Evolutionary conservation across 2,329 filamentous ascomycete species (phyloP).

Genomic region (Emergomyces orientalis): DNA sequence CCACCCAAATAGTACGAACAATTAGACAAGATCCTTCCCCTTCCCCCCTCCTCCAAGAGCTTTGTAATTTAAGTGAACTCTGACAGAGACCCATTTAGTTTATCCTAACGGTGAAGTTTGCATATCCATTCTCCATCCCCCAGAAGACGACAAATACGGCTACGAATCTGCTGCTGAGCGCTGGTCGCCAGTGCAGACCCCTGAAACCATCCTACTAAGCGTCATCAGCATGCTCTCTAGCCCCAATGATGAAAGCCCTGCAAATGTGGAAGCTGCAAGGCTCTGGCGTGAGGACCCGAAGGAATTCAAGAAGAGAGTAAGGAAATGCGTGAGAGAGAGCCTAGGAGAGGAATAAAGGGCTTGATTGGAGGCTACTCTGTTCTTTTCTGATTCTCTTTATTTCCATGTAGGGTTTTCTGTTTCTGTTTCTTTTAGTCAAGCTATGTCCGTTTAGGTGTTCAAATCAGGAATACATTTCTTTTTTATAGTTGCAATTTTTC

Average conservation of each 20-base stretch:
- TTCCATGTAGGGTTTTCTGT: neutral
- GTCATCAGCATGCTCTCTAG: conserved; percentile 87
- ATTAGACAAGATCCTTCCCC: neutral
- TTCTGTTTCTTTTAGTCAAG: neutral
- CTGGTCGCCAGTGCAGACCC: conserved; percentile 90
- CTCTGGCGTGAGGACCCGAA: conserved; percentile 71
- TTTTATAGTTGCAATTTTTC: too few relatives aligned
- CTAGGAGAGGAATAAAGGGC: conserved; percentile 55
- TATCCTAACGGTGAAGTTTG: conserved; percentile 82
- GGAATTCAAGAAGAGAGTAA: conserved; percentile 70
- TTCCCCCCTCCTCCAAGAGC: conserved; percentile 2
- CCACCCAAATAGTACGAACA: conserved; percentile 68
- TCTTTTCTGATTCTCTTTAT: neutral
- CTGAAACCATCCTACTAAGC: conserved; percentile 84
- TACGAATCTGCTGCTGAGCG: conserved; percentile 86
- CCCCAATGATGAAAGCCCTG: conserved; percentile 91
- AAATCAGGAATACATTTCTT: neutral
- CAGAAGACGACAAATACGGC: conserved; percentile 85
- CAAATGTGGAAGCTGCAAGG: conserved; percentile 86
- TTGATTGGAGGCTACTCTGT: neutral
- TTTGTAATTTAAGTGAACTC: neutral
- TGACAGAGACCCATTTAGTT: conserved; percentile 39
- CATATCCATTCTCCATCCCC: conserved; percentile 93
- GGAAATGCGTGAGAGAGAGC: conserved; percentile 72
- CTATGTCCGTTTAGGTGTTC: too few relatives aligned